Percentiles rank a stretch among this genome's conserved stretches.
phyloP scores from a whole-genome alignment of 139 green algal species.

The Haematococcus lacustris region DNA sequence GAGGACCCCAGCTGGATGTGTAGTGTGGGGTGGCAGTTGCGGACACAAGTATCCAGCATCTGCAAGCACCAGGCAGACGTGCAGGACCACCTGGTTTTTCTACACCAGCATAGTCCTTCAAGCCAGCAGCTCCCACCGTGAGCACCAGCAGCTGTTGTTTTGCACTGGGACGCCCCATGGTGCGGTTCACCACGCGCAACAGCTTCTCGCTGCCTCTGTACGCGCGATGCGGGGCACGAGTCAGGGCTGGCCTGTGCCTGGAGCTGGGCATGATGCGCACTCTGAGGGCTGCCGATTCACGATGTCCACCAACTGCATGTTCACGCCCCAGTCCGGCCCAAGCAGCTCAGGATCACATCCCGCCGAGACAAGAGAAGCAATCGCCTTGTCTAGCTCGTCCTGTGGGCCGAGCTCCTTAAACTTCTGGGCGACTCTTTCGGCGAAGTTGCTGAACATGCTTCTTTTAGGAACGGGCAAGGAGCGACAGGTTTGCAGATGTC shows the following conservation, averaged over 20 bases:
- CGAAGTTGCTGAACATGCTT: no score
- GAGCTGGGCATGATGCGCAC: not conserved
- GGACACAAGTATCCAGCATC: conserved; percentile 53
- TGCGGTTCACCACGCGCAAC: conserved; percentile 15
- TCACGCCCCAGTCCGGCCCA: conserved; percentile 38
- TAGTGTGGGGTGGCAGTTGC: conserved; percentile 48
- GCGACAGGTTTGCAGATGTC: no score
- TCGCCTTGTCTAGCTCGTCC: conserved; percentile 27
- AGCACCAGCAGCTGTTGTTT: conserved; percentile 45
- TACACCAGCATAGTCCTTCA: not conserved
- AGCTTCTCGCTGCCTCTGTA: conserved; percentile 14
- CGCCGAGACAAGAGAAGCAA: conserved; percentile 20
- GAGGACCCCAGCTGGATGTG: conserved; percentile 29
- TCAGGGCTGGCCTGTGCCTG: not conserved
- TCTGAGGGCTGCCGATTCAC: conserved; percentile 34
- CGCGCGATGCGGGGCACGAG: not conserved
- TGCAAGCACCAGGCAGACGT: conserved; percentile 1
- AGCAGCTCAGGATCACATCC: conserved; percentile 35
- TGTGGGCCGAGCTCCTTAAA: not conserved
- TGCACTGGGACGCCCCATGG: conserved; percentile 22
- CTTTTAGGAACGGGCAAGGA: no score
- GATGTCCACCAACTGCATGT: conserved; percentile 43
- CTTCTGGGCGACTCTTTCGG: not conserved
- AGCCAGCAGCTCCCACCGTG: conserved; percentile 20
- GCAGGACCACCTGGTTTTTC: not conserved